phyloP scores from a whole-genome alignment of 495 filamentous ascomycete genomes.

The Xylaria longipes region DNA sequence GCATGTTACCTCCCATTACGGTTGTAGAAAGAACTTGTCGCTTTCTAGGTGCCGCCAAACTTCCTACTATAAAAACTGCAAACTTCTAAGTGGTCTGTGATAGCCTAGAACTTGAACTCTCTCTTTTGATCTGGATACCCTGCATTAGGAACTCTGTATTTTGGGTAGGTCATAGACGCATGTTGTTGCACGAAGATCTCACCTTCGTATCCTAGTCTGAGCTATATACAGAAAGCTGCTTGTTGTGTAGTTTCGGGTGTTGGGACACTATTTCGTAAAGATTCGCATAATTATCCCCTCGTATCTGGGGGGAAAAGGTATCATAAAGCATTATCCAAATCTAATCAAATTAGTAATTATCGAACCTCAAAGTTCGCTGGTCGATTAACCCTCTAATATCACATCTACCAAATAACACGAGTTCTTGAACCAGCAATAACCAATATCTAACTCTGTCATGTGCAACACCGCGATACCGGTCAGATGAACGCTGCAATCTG shows the following conservation, averaged over 20 bases:
- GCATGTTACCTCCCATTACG: too few relatives aligned
- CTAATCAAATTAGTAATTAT: background rate
- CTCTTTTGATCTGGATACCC: too few relatives aligned
- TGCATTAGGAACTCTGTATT: background rate
- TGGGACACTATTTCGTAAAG: background rate
- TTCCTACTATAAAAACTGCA: too few relatives aligned
- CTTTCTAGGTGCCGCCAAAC: too few relatives aligned
- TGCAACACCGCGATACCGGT: background rate
- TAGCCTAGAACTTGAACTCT: too few relatives aligned
- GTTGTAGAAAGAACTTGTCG: too few relatives aligned
- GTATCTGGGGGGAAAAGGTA: too few relatives aligned
- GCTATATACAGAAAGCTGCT: background rate
- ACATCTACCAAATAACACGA: background rate
- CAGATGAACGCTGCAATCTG: constrained; percentile 35
- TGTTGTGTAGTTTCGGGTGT: background rate
- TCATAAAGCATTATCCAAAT: background rate
- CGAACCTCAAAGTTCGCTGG: background rate
- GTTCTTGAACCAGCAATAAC: background rate
- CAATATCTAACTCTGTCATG: background rate
- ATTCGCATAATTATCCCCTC: background rate
- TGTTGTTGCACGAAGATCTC: background rate
- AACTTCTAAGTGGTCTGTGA: too few relatives aligned
- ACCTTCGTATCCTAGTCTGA: background rate
- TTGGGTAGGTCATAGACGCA: background rate
- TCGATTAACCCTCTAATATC: background rate